Evolutionary conservation across 1,284 basidiomycete genomes (phyloP).

Genomic region (Irpex sp.): DNA sequence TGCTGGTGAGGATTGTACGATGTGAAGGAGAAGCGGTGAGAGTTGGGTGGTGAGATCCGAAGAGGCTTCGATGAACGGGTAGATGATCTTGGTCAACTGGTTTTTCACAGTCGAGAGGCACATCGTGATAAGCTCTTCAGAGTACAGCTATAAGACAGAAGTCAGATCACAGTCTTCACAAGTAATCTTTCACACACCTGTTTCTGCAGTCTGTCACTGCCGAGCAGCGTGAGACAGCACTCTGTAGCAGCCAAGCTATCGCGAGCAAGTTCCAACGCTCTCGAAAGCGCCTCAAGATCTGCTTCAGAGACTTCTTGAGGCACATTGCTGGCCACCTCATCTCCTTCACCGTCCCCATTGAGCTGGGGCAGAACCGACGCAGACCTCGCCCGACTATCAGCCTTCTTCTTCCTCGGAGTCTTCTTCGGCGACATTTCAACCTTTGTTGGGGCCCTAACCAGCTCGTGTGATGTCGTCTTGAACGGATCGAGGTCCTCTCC

Average conservation of each 20-base stretch:
- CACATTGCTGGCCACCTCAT: constrained; percentile 25
- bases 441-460: constrained; percentile 18
- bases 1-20: constrained; percentile 42
- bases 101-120: constrained; percentile 79
- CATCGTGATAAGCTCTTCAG: constrained; percentile 84
- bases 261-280: constrained; percentile 51
- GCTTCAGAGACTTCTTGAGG: constrained; percentile 34
- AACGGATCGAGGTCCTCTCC: constrained; percentile 77
- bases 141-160: constrained; percentile 62
- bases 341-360: constrained; percentile 19
- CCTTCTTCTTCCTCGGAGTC: constrained; percentile 33
- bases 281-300: constrained; percentile 49
- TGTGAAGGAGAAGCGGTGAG: constrained; percentile 50
- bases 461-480: constrained; percentile 14
- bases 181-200: constrained; percentile 51
- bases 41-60: constrained; percentile 38
- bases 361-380: constrained; percentile 25
- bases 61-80: constrained; percentile 83
- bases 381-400: constrained; percentile 18
- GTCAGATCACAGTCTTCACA: neutral
- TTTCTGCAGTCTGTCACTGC: constrained; percentile 76
- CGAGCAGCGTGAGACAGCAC: constrained; percentile 75
- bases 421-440: constrained; percentile 28
- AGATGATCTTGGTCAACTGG: constrained; percentile 75
- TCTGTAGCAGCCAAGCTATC: constrained; percentile 80